These are phyloP conservation scores for Edaphochlamys debaryana DNA, from an alignment of 139 green algal species.

Conservation along the genomic window DNA sequence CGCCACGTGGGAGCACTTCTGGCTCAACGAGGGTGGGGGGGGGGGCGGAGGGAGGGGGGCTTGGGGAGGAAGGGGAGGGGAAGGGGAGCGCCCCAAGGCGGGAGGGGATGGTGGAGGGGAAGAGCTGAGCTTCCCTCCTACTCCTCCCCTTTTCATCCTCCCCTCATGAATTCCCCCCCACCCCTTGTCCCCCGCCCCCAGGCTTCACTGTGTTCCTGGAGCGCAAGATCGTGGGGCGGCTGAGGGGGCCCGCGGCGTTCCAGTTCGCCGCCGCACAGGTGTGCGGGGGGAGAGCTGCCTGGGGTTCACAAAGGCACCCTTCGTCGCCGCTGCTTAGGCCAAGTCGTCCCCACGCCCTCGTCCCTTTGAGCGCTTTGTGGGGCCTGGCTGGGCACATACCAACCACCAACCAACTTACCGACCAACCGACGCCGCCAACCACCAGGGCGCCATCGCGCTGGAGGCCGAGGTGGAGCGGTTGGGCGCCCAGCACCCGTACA, in stretches of 20 bases:
- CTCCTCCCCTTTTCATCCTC: not conserved
- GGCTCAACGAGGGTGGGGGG: conserved; percentile 61
- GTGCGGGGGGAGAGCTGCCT: too few species aligned
- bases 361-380: too few species aligned
- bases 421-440: not conserved
- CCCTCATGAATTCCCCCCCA: not conserved
- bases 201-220: conserved; percentile 86
- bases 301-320: too few species aligned
- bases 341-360: too few species aligned
- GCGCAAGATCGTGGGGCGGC: conserved; percentile 83
- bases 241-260: conserved; percentile 67
- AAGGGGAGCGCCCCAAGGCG: too few species aligned
- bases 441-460: conserved; percentile 33
- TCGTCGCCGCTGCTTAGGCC: too few species aligned
- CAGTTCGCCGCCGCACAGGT: conserved; percentile 63
- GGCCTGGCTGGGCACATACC: too few species aligned
- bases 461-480: conserved; percentile 56
- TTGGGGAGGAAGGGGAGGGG: not conserved
- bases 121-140: not conserved
- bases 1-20: conserved; percentile 76
- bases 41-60: too few species aligned
- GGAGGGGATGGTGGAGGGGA: too few species aligned
- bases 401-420: too few species aligned
- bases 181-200: not conserved
- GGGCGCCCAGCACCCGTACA: conserved; percentile 67